Base-by-base conservation (phyloP, 768 basidiomycete species). In the Rhizopogon vesiculosus region DNA sequence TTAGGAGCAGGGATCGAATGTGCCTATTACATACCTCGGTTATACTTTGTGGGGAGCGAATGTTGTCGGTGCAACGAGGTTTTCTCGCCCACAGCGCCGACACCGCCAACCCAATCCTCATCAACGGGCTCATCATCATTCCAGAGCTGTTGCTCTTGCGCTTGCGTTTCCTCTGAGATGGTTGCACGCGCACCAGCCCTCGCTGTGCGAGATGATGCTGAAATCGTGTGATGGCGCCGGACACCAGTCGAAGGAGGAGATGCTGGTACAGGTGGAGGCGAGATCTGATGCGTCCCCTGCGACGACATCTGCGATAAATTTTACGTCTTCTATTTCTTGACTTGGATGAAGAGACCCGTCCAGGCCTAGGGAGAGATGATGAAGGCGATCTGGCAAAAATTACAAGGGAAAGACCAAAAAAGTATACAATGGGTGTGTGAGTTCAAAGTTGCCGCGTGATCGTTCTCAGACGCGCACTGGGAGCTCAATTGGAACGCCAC, bases 71-170 rank as follows among this genome's bases (percentile, higher is more conserved):
- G 90, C 55, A 92, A 77, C 41, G 82, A 84, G 7, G 84, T 80
- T 70, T 90, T 90, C 71, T 91, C 90, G 48, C 89, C 90, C 28
- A 91, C 90, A 44, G 87, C 88, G 41, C 90, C 90, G 51, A 90
- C 83, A 22, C 85, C 84, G 35, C 87, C 87, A 31, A 86, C 84
- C 89, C 89, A 89, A 66, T 90, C 88, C 55, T 89, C 79, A 63
- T 83, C 87, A 58, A 90, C 88, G 44, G 82, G 77, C 63, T 90
- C 88, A 64, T 91, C 89, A 57, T 90, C 86, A 66, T 83, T 82
- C 81, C 83, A 87, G 43, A 72, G 73, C 43, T 79, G 76, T 59
- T 78, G 78, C 45, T 79, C 77, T 64, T 83, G 78, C 9, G 76
- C 77, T 64, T 83, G 78, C 9, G 76, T 70, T 67, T 90, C 88